phyloP scores from a whole-genome alignment of 176 grass and related monocot species.

The Eleusine indica region DNA sequence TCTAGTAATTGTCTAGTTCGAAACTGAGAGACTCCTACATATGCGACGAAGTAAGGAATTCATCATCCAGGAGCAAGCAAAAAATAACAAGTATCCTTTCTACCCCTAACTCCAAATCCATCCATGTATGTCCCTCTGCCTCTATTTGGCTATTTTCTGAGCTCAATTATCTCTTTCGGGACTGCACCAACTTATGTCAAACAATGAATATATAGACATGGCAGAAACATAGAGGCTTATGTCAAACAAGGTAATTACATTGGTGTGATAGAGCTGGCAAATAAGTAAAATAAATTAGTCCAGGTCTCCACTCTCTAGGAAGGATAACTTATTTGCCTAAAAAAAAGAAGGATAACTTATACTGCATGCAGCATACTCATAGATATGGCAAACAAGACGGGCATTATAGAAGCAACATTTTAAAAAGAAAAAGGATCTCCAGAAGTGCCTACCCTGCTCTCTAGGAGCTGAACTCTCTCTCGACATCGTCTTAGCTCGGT shows the following conservation, averaged over 20 bases:
- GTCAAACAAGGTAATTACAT: not conserved
- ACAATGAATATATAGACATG: not conserved
- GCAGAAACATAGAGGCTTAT: not conserved
- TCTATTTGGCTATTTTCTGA: not conserved
- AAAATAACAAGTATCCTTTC: not conserved
- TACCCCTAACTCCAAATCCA: not conserved
- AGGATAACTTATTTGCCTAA: not conserved
- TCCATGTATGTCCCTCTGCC: not conserved
- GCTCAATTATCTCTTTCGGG: not conserved
- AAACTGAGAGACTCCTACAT: not conserved
- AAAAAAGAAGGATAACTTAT: conserved; percentile 3
- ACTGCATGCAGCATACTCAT: conserved; percentile 17
- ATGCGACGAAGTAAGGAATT: not conserved
- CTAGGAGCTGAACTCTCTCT: conserved; percentile 62
- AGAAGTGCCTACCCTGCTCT: conserved; percentile 58
- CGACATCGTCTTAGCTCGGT: conserved; percentile 60
- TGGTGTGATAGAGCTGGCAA: not conserved
- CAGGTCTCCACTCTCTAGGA: not conserved
- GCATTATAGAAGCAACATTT: not conserved
- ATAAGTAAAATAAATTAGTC: not conserved
- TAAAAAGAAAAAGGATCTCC: conserved; percentile 16
- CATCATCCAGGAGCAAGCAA: not conserved
- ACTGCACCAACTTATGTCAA: not conserved
- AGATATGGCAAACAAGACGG: not conserved
- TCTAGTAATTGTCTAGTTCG: not conserved